Evolutionary conservation across 768 basidiomycete genomes (phyloP).

Genomic region (Leucocoprinus leucothites): DNA sequence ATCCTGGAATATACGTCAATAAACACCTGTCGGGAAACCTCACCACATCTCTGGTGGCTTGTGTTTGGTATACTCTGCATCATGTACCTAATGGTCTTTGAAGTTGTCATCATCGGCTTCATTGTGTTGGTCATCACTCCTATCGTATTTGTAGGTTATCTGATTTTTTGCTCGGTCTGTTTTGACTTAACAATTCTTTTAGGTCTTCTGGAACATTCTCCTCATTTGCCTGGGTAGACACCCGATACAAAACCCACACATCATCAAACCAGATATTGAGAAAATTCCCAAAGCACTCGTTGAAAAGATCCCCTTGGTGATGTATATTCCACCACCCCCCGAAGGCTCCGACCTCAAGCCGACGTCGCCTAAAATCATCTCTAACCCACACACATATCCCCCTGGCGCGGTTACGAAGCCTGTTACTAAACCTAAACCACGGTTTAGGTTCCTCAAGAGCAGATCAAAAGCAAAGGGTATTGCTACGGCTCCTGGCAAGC

Average conservation of each 20-base stretch:
- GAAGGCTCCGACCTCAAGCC: conserved; percentile 34
- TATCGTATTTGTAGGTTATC: conserved; percentile 64
- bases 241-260: conserved; percentile 68
- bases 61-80: conserved; percentile 77
- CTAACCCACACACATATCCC: conserved; percentile 58
- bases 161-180: conserved; percentile 6
- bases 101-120: conserved; percentile 72
- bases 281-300: conserved; percentile 71
- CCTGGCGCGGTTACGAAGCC: conserved; percentile 39
- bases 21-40: conserved; percentile 64
- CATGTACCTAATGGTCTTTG: conserved; percentile 67
- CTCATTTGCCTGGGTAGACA: conserved; percentile 78
- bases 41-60: conserved; percentile 88
- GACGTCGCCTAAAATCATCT: conserved; percentile 38
- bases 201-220: conserved; percentile 79
- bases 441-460: conserved; percentile 52
- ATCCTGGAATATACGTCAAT: conserved; percentile 77
- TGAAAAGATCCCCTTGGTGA: conserved; percentile 77
- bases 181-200: neutral
- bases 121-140: conserved; percentile 79
- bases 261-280: conserved; percentile 76
- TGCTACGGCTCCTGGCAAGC: conserved; percentile 1
- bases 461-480: conserved; percentile 20
- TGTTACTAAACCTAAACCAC: conserved; percentile 31
- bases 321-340: conserved; percentile 82